phyloP scores from a whole-genome alignment of 306 rosid species.

The Prunus campanulata region DNA sequence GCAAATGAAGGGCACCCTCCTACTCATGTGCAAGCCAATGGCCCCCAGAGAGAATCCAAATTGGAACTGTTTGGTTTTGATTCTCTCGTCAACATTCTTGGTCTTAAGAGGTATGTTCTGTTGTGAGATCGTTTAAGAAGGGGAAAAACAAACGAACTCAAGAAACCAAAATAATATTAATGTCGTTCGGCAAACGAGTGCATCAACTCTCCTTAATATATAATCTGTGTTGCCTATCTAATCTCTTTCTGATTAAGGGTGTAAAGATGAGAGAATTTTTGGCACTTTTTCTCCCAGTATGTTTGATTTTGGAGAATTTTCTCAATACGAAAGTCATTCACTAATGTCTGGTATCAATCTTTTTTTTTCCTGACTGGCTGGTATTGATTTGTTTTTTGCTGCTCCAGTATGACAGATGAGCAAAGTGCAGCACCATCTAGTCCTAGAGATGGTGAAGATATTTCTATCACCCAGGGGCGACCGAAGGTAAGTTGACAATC shows the following conservation, averaged over 20 bases:
- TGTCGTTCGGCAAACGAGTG: too few species aligned
- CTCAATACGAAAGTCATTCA: not conserved
- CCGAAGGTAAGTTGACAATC: slow-evolving; percentile 61
- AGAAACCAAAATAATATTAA: too few species aligned
- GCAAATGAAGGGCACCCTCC: slow-evolving; percentile 43
- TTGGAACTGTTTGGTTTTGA: slow-evolving; percentile 95
- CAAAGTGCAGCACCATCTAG: slow-evolving; percentile 68
- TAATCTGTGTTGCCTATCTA: not conserved
- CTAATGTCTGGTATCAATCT: not conserved
- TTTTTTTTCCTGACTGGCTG: not conserved
- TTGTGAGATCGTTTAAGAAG: too few species aligned
- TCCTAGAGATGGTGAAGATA: slow-evolving; percentile 94
- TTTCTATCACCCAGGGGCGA: slow-evolving; percentile 68
- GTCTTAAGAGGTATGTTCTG: slow-evolving; percentile 75
- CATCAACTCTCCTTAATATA: not conserved
- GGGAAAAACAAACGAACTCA: too few species aligned
- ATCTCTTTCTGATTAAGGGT: not conserved
- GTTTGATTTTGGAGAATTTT: not conserved
- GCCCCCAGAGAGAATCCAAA: slow-evolving; percentile 79
- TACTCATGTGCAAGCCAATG: slow-evolving; percentile 44
- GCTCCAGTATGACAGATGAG: slow-evolving; percentile 90
- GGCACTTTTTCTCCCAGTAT: not conserved
- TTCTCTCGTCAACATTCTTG: slow-evolving; percentile 98
- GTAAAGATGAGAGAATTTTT: not conserved
- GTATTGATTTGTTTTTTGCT: slow-evolving; percentile 14